These are phyloP conservation scores for Globisporangium nodosum DNA, from an alignment of 352 stramenopile genomes.

Conservation along the genomic window DNA sequence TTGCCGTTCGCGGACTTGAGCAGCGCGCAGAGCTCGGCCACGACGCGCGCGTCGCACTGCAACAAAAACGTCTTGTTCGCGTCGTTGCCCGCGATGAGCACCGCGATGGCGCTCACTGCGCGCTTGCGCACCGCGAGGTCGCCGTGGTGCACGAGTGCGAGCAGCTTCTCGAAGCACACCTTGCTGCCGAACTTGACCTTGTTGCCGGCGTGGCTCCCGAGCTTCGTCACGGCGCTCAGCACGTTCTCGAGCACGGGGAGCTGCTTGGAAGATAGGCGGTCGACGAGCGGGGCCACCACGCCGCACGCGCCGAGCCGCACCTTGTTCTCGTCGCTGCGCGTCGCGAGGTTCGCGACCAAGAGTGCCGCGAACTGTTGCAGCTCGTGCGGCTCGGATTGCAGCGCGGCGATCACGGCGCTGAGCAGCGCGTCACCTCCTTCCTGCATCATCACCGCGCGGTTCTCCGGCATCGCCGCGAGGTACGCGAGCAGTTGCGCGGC, in stretches of 20 bases:
- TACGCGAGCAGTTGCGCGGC: slow-evolving; percentile 39
- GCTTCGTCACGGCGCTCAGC: slow-evolving; percentile 53
- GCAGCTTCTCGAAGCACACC: slow-evolving; percentile 66
- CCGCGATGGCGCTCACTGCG: slow-evolving; percentile 47
- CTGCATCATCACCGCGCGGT: slow-evolving; percentile 34
- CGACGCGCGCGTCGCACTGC: slow-evolving; percentile 45
- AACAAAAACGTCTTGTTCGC: slow-evolving; percentile 64
- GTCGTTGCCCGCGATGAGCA: slow-evolving; percentile 63
- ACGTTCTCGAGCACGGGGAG: slow-evolving; percentile 67
- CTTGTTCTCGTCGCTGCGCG: slow-evolving; percentile 61
- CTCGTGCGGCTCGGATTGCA: slow-evolving; percentile 51
- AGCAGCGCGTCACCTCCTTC: slow-evolving; percentile 36
- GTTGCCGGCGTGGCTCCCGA: slow-evolving; percentile 66
- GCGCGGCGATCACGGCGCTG: slow-evolving; percentile 21
- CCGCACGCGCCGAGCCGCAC: slow-evolving; percentile 44
- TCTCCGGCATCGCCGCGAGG: slow-evolving; percentile 38
- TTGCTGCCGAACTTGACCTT: slow-evolving; percentile 75
- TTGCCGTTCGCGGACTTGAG: slow-evolving; percentile 60
- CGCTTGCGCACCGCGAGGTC: slow-evolving; percentile 60
- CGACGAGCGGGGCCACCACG: slow-evolving; percentile 34
- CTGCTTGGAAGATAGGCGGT: slow-evolving; percentile 64
- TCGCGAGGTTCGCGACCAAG: slow-evolving; percentile 48
- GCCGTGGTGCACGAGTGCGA: slow-evolving; percentile 58
- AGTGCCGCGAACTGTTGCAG: slow-evolving; percentile 56
- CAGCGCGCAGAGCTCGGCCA: slow-evolving; percentile 51